These are phyloP conservation scores for Rhytidiadelphus loreus DNA, from an alignment of 225 moss, liverwort and hornwort genomes.

Conservation along the genomic window DNA sequence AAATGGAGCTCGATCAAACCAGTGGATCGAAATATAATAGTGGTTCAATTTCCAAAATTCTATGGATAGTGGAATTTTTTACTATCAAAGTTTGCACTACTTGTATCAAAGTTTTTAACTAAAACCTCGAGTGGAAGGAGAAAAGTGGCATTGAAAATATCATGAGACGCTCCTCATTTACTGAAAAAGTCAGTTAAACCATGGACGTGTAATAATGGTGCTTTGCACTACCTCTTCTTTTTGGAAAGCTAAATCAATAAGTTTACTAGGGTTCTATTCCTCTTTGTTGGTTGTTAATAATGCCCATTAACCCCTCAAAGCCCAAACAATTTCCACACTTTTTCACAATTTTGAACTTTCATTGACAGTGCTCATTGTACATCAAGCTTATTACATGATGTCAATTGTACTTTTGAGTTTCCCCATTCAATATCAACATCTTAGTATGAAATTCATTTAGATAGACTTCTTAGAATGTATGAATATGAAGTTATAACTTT, in stretches of 20 bases:
- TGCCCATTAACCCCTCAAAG: too few relatives aligned
- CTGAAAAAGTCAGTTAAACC: background rate
- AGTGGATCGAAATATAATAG: background rate
- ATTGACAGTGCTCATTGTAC: too few relatives aligned
- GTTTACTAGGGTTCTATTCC: accelerated
- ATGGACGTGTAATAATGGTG: background rate
- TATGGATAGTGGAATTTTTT: background rate
- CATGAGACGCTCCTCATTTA: background rate
- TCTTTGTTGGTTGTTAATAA: accelerated
- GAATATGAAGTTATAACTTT: too few relatives aligned
- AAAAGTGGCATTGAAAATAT: background rate
- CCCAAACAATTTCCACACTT: too few relatives aligned
- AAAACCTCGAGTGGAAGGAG: background rate
- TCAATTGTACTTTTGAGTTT: too few relatives aligned
- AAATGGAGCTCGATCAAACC: background rate
- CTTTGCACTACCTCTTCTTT: too few relatives aligned
- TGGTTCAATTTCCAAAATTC: background rate
- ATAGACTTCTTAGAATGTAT: too few relatives aligned
- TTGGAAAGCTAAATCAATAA: background rate
- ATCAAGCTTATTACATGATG: too few relatives aligned
- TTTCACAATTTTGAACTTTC: too few relatives aligned
- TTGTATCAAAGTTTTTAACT: background rate
- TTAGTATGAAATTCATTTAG: too few relatives aligned
- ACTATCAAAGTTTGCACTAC: too few relatives aligned
- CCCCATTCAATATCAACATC: too few relatives aligned